Evolutionary conservation across 768 basidiomycete species (phyloP).

Genomic region (Terana coerulea): DNA sequence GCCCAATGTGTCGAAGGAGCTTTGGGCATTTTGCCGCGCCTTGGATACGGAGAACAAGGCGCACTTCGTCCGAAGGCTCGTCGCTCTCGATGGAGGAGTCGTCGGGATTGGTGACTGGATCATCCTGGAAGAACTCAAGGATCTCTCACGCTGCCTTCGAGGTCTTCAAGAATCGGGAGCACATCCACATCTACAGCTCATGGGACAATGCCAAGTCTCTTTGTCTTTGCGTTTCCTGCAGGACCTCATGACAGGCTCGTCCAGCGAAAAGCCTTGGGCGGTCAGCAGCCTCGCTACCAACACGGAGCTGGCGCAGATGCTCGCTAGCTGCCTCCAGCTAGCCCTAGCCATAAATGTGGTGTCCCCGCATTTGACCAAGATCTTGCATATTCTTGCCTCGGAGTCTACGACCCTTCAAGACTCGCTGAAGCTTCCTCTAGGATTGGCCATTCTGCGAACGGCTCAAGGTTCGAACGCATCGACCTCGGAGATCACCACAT

Average conservation of each 20-base stretch:
- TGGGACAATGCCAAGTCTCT: conserved; percentile 47
- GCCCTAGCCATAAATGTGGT: conserved; percentile 47
- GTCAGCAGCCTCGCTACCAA: conserved; percentile 37
- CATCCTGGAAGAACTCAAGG: conserved; percentile 57
- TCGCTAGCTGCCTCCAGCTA: conserved; percentile 40
- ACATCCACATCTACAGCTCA: conserved; percentile 31
- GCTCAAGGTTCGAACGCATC: not conserved
- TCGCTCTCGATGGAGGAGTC: conserved; percentile 51
- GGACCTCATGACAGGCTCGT: conserved; percentile 39
- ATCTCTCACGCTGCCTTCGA: conserved; percentile 39
- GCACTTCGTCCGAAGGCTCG: conserved; percentile 50
- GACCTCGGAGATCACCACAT: conserved; percentile 3
- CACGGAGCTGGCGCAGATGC: conserved; percentile 37
- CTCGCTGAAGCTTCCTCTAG: conserved; percentile 32
- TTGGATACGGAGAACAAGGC: conserved; percentile 55
- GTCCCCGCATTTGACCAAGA: conserved; percentile 40
- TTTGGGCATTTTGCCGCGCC: conserved; percentile 51
- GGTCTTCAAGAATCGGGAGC: conserved; percentile 27
- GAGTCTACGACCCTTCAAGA: conserved; percentile 22
- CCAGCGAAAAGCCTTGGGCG: conserved; percentile 41
- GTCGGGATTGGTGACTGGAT: conserved; percentile 69
- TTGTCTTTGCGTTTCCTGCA: conserved; percentile 47
- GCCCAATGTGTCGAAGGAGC: conserved; percentile 51
- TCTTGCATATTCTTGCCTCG: conserved; percentile 32
- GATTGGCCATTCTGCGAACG: conserved; percentile 24